These are phyloP conservation scores for Huntiella abstrusa DNA, from an alignment of 2,329 filamentous ascomycete genomes.

Conservation along the genomic window DNA sequence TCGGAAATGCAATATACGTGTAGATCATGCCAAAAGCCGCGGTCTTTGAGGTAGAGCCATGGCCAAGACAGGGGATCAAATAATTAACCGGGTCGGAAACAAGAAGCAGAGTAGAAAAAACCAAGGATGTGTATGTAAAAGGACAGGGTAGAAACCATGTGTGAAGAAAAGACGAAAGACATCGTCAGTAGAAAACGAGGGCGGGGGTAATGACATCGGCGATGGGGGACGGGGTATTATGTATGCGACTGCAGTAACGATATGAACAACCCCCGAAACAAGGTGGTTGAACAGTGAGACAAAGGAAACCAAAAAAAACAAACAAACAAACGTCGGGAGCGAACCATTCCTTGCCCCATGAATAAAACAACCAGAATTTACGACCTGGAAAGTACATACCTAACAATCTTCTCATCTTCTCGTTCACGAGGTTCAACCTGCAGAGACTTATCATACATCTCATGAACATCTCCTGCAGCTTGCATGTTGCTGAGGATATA, in stretches of 20 bases:
- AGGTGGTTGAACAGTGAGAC: background rate
- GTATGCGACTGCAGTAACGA: background rate
- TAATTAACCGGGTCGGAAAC: no score
- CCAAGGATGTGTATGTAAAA: background rate
- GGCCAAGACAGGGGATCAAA: no score
- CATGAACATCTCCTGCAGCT: slow-evolving; percentile 84
- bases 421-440: slow-evolving; percentile 84
- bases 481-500: slow-evolving; percentile 96
- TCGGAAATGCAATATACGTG: no score
- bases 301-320: slow-evolving; percentile 4
- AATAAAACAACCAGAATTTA: background rate
- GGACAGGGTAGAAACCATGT: background rate
- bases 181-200: background rate
- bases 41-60: no score
- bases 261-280: background rate
- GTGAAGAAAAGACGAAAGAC: background rate
- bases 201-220: background rate
- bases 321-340: slow-evolving; percentile 2
- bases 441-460: slow-evolving; percentile 98
- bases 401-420: slow-evolving; percentile 98
- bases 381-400: slow-evolving; percentile 38
- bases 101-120: background rate
- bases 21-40: no score
- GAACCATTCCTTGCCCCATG: background rate
- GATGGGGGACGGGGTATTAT: background rate